Conservation (phyloP, 768 basidiomycete genomes). For the Sporobolomyces pararoseus region DNA sequence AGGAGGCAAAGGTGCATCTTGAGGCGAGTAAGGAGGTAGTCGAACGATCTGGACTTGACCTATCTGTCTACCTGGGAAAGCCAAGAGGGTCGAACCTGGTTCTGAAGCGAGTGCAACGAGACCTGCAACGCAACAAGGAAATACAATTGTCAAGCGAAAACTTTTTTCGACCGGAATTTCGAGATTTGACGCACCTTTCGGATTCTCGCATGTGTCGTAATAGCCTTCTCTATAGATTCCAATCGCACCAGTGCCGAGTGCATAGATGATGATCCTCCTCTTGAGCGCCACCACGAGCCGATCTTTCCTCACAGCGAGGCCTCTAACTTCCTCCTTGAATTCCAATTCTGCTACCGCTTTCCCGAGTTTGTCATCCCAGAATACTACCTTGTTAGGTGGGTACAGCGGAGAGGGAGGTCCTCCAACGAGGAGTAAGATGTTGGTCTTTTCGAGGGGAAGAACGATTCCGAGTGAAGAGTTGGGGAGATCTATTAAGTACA, state of each 20-base stretch:
- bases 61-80: constrained; percentile 75
- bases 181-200: constrained; percentile 58
- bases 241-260: constrained; percentile 57
- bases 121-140: too few species aligned
- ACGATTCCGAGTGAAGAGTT: constrained; percentile 35
- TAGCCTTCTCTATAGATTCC: constrained; percentile 62
- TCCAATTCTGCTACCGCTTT: constrained; percentile 81
- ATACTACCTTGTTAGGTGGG: constrained; percentile 83
- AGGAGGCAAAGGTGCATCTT: constrained; percentile 27
- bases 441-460: constrained; percentile 72
- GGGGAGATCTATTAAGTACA: constrained; percentile 20
- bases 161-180: too few species aligned
- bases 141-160: neutral
- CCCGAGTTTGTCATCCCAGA: constrained; percentile 75
- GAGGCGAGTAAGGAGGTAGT: constrained; percentile 70
- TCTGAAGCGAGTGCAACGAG: constrained; percentile 75
- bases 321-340: constrained; percentile 62
- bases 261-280: constrained; percentile 72
- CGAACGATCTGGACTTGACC: constrained; percentile 86
- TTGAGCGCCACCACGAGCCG: constrained; percentile 43
- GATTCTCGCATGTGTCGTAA: constrained; percentile 86
- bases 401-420: constrained; percentile 83
- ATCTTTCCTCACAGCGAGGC: constrained; percentile 39
- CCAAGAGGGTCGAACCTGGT: constrained; percentile 72
- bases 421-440: constrained; percentile 77